Evolutionary conservation across 352 stramenopile genomes (phyloP), one percentile per base, ranked within the genome.

Genomic region (Phytophthora nicotianae): DNA sequence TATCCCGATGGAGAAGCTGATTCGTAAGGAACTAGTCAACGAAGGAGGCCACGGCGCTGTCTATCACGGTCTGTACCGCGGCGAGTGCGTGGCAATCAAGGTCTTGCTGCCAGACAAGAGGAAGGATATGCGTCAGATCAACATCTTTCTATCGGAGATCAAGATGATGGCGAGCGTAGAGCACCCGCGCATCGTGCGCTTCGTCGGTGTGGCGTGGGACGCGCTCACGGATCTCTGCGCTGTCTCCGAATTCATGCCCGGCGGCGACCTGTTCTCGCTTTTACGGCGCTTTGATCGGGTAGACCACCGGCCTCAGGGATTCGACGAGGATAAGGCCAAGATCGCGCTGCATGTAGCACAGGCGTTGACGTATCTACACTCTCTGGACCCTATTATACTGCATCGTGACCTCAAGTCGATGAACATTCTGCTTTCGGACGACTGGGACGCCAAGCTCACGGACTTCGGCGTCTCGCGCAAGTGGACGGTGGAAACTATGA

Each of bases 371-470:
- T 89, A 89, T 52, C 41, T 89, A 57, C 80, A 89, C 61, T 74
- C 65, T 0, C 62, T 89, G 0, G 58, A 82, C 4, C 70, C 72
- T 0, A 45, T 65, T 8, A 48, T 85, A 0, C 29, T 89, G 21
- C 77, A 86, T 21, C 75, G 77, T 41, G 75, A 89, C 37, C 61
- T 89, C 43, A 89, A 88, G 54, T 88, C 80, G 1, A 79, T 75
- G 58, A 89, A 88, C 52, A 72, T 89, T 23, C 53, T 89, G 8
- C 48, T 89, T 14, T 56, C 65, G 5, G 35, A 42, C 0, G 32
- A 68, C 2, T 62, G 61, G 32, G 43, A 75, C 13, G 72, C 80
- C 20, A 89, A 89, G 32, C 37, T 89, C 61, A 78, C 75, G 8
- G 77, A 86, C 58, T 89, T 89, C 63, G 80, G 80, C 21, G 67